Conservation (phyloP, 345 rosid genomes). For the Diplotaxis tenuifolia region DNA sequence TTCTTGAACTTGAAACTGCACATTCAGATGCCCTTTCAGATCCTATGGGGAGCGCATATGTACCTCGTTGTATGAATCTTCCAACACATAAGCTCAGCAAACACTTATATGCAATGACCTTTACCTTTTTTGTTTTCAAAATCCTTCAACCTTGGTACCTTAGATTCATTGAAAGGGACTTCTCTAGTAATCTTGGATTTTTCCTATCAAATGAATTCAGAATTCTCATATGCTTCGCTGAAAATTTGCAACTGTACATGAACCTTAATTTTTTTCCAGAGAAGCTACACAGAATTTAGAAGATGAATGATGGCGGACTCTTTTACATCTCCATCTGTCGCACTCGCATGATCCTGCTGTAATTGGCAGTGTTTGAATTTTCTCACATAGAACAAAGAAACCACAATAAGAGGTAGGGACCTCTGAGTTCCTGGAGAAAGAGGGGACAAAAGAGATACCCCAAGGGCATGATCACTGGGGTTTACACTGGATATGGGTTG, state of each 20-base stretch:
- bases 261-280: constrained; percentile 70
- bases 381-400: constrained; percentile 91
- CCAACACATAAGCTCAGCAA: constrained; percentile 88
- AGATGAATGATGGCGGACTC: constrained; percentile 63
- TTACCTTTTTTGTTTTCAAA: constrained; percentile 93
- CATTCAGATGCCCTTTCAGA: constrained; percentile 86
- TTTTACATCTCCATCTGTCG: constrained; percentile 80
- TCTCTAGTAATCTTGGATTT: constrained; percentile 83
- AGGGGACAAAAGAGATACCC: constrained; percentile 57
- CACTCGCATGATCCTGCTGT: constrained; percentile 69
- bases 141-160: constrained; percentile 89
- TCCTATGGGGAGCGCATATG: constrained; percentile 86
- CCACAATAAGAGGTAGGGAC: constrained; percentile 88
- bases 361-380: constrained; percentile 59
- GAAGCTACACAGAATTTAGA: constrained; percentile 47
- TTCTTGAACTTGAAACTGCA: too few species aligned
- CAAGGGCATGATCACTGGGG: constrained; percentile 62
- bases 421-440: constrained; percentile 93
- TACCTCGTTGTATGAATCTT: constrained; percentile 94
- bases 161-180: constrained; percentile 89
- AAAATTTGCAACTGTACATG: constrained; percentile 73
- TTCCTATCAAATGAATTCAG: constrained; percentile 85
- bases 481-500: constrained; percentile 41
- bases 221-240: constrained; percentile 89
- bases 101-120: constrained; percentile 84